A percentile compares a stretch with the other conserved stretches of the same genome.
Evolutionary conservation across 306 rosid species (phyloP).

Genomic region (Fragaria vesca): DNA sequence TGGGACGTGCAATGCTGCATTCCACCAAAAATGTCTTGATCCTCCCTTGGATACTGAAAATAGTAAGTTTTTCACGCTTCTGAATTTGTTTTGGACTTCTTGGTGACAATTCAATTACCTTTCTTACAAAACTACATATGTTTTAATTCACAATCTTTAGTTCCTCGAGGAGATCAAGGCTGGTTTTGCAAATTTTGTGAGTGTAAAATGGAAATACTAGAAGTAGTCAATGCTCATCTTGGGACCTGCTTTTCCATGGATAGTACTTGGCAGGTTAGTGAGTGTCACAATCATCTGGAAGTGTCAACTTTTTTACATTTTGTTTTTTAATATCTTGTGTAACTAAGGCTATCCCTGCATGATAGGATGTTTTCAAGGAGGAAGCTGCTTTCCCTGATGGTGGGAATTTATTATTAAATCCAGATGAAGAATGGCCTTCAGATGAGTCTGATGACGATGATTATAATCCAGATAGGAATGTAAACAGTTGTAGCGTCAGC

Average conservation of each 20-base stretch:
- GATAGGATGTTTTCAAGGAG: constrained; percentile 80
- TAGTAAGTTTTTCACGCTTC: constrained; percentile 47
- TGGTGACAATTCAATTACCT: constrained; percentile 13
- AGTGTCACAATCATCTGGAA: constrained; percentile 9
- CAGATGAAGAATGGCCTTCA: constrained; percentile 84
- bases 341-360: constrained; percentile 10
- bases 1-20: constrained; percentile 86
- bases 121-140: constrained; percentile 22
- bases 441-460: constrained; percentile 93
- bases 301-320: neutral
- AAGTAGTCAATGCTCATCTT: constrained; percentile 77
- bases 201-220: constrained; percentile 81
- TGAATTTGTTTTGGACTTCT: constrained; percentile 13
- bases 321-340: neutral
- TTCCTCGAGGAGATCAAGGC: constrained; percentile 78
- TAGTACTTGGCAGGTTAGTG: constrained; percentile 77
- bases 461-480: constrained; percentile 73
- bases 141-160: constrained; percentile 37
- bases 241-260: constrained; percentile 70
- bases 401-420: constrained; percentile 46
- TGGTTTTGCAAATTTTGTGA: constrained; percentile 87
- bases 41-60: constrained; percentile 75
- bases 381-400: constrained; percentile 77
- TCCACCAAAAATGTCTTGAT: constrained; percentile 82
- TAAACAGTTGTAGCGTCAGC: constrained; percentile 40